These are phyloP conservation scores for Fraxinus angustifolia DNA, from an alignment of 305 asterid genomes.

Conservation along the genomic window DNA sequence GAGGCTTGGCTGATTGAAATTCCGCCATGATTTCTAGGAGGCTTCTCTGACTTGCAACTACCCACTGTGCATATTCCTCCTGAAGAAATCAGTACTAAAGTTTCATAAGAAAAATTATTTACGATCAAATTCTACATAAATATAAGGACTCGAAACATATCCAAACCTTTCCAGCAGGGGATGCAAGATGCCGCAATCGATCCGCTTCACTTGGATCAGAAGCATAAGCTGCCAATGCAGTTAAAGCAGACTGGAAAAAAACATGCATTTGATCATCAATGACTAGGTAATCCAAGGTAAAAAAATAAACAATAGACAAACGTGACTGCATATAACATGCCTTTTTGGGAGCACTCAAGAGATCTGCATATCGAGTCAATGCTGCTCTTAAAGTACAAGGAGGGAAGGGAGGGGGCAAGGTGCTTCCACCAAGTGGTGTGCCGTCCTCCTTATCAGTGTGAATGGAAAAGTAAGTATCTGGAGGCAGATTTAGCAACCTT, in stretches of 20 bases:
- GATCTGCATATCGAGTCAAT: conserved; percentile 74
- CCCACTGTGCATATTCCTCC: conserved; percentile 86
- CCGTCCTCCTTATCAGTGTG: conserved; percentile 78
- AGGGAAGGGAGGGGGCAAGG: conserved; percentile 82
- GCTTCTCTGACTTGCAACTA: conserved; percentile 77
- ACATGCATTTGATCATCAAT: conserved; percentile 11
- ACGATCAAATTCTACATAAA: background rate
- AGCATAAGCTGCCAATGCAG: conserved; percentile 79
- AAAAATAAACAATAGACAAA: background rate
- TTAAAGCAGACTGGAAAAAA: conserved; percentile 57
- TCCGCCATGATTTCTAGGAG: conserved; percentile 86
- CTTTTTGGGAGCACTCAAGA: conserved; percentile 88
- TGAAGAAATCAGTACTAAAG: conserved; percentile 23
- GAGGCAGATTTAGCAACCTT: conserved; percentile 57
- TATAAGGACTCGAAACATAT: background rate
- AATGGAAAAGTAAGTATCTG: conserved; percentile 74
- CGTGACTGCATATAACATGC: conserved; percentile 24
- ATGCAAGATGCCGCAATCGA: conserved; percentile 67
- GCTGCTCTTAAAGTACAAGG: conserved; percentile 90
- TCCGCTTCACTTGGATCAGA: conserved; percentile 85
- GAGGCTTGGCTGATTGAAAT: conserved; percentile 80
- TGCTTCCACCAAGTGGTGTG: conserved; percentile 63
- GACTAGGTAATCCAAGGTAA: conserved; percentile 17
- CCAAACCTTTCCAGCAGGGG: conserved; percentile 88
- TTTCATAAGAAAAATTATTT: conserved; percentile 13